Evolutionary conservation across 805 yeast genomes (phyloP).

Genomic region (Torulaspora microellipsoides): DNA sequence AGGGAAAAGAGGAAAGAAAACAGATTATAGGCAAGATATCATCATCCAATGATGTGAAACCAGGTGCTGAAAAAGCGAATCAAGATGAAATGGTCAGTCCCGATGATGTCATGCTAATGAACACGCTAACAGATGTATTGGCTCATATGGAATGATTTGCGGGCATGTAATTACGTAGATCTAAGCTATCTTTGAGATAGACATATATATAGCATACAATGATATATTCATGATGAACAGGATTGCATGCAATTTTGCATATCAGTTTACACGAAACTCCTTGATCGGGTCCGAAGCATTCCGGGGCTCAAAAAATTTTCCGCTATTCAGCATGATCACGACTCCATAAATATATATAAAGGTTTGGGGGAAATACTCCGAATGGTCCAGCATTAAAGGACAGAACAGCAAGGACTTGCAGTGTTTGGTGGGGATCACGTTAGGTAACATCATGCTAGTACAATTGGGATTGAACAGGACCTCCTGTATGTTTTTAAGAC

Average conservation of each 20-base stretch:
- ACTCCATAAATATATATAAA: too few species aligned
- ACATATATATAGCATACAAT: neutral
- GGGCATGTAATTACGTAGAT: neutral
- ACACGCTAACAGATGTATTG: conserved; percentile 24
- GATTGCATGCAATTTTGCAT: too few species aligned
- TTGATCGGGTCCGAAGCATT: conserved; percentile 4
- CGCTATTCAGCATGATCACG: too few species aligned
- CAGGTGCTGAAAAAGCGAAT: neutral
- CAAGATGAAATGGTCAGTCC: conserved; percentile 11
- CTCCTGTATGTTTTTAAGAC: conserved; percentile 7
- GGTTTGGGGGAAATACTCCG: too few species aligned
- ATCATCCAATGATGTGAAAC: neutral
- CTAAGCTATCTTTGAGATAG: neutral
- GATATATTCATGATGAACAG: too few species aligned
- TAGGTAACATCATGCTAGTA: conserved; percentile 9
- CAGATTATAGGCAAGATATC: too few species aligned
- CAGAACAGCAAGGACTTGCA: too few species aligned
- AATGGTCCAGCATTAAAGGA: too few species aligned
- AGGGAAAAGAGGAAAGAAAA: too few species aligned
- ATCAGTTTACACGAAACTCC: neutral
- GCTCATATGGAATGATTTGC: conserved; percentile 19
- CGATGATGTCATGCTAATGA: conserved; percentile 25
- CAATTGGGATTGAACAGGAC: conserved; percentile 17
- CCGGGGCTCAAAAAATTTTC: neutral
- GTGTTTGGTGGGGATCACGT: neutral